Evolutionary conservation across 2,329 filamentous ascomycete species (phyloP).

Genomic region (Triangularia verruculosa): DNA sequence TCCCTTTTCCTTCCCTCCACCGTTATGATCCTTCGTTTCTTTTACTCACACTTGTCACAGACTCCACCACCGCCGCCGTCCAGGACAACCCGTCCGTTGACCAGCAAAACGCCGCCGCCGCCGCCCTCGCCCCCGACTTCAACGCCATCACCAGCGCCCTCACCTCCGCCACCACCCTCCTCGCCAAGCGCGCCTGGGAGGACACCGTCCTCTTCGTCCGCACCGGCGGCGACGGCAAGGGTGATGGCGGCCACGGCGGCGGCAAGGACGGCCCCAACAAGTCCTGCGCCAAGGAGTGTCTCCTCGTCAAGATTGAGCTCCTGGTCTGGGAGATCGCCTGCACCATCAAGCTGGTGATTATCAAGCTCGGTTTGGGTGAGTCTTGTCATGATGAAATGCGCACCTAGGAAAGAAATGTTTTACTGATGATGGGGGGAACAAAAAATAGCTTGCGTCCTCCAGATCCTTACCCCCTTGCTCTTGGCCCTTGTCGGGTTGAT

Average conservation of each 20-base stretch:
- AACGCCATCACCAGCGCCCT: slow-evolving; percentile 30
- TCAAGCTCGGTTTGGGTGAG: slow-evolving; percentile 32
- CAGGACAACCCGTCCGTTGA: slow-evolving; percentile 24
- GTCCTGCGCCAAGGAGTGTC: slow-evolving; percentile 22
- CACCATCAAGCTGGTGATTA: slow-evolving; percentile 29
- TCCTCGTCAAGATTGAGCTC: slow-evolving; percentile 25
- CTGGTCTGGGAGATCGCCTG: slow-evolving; percentile 29
- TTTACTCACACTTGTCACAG: slow-evolving; percentile 13
- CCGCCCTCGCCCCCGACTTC: slow-evolving; percentile 26
- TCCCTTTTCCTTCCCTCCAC: no score
- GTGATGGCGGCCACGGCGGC: not conserved
- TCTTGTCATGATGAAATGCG: not conserved
- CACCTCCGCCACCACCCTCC: slow-evolving; percentile 22
- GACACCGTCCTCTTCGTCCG: not conserved
- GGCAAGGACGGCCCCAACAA: slow-evolving; percentile 3
- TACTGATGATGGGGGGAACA: slow-evolving; percentile 14
- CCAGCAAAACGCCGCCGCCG: slow-evolving; percentile 25
- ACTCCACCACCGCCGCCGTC: slow-evolving; percentile 25
- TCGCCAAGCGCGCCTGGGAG: slow-evolving; percentile 24
- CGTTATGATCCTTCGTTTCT: not conserved
- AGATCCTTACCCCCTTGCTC: slow-evolving; percentile 27
- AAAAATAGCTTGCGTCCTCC: slow-evolving; percentile 22
- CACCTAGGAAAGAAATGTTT: no score
- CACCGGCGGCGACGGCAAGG: not conserved
- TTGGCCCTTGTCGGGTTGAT: slow-evolving; percentile 27